phyloP scores from a whole-genome alignment of 192 early-diverging fungal genomes.

The Dimargaris cristalligena region DNA sequence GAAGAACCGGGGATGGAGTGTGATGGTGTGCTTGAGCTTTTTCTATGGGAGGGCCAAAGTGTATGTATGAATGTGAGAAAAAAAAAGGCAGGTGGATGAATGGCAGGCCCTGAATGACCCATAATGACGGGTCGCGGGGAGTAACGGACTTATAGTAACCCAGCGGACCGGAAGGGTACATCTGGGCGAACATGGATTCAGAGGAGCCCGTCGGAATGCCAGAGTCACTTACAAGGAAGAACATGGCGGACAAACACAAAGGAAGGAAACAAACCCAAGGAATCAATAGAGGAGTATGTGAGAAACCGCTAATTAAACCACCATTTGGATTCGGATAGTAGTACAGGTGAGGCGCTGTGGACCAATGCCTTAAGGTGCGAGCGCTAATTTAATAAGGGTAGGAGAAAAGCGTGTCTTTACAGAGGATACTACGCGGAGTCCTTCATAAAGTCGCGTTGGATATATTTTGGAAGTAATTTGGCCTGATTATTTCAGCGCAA shows the following conservation, averaged over 20 bases:
- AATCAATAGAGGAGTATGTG: too few species aligned
- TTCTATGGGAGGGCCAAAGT: conserved; percentile 31
- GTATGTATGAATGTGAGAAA: neutral
- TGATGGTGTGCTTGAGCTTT: conserved; percentile 81
- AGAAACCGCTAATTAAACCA: too few species aligned
- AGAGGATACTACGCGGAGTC: too few species aligned
- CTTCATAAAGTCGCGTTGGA: too few species aligned
- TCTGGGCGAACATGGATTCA: neutral
- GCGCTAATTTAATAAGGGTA: too few species aligned
- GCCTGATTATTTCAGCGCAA: too few species aligned
- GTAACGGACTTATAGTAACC: neutral
- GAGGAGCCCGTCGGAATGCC: neutral
- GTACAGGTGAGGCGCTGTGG: too few species aligned
- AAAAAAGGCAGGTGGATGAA: neutral
- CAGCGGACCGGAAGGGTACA: neutral
- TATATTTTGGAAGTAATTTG: too few species aligned
- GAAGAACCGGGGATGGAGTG: conserved; percentile 84
- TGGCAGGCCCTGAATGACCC: neutral
- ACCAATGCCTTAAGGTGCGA: too few species aligned
- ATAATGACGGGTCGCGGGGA: neutral
- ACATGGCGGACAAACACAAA: neutral
- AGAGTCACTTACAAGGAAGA: neutral
- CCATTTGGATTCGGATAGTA: too few species aligned
- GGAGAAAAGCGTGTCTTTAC: too few species aligned
- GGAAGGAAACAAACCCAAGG: too few species aligned